phyloP scores from a whole-genome alignment of 345 rosid genomes.

The Populus davidiana region DNA sequence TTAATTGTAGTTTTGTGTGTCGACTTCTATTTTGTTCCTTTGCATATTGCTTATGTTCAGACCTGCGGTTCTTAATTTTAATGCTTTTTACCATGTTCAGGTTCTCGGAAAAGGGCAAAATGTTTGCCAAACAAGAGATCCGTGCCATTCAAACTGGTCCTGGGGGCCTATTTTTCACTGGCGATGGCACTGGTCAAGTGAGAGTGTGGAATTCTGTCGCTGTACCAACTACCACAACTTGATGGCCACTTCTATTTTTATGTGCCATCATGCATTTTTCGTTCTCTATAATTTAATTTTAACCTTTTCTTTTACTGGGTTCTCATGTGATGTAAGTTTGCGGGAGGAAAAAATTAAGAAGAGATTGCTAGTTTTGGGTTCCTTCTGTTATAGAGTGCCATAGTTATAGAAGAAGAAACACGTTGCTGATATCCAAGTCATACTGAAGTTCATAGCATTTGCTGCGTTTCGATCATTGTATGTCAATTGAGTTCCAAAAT shows the following conservation, averaged over 20 bases:
- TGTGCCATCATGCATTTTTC: neutral
- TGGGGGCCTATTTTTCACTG: constrained; percentile 81
- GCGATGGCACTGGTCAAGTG: constrained; percentile 90
- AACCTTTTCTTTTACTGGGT: neutral
- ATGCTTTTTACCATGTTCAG: constrained; percentile 27
- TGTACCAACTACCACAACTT: constrained; percentile 33
- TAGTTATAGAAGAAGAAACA: constrained; percentile 1
- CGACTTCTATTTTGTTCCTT: neutral
- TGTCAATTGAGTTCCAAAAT: neutral
- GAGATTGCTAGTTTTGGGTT: constrained; percentile 19
- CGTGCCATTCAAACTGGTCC: constrained; percentile 81
- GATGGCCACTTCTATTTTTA: constrained; percentile 21
- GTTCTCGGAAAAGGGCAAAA: constrained; percentile 87
- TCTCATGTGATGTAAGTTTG: neutral
- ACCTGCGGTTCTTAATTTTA: neutral
- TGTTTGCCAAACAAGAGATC: constrained; percentile 76
- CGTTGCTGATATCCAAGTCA: neutral
- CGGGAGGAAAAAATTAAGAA: constrained; percentile 2
- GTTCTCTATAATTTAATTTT: neutral
- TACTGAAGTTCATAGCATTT: neutral
- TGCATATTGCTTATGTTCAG: neutral
- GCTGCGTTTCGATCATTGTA: neutral
- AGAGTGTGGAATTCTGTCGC: constrained; percentile 83
- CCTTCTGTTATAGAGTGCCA: constrained; percentile 2
- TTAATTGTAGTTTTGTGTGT: neutral